phyloP scores from a whole-genome alignment of 805 yeast species.

The Starmerella tilneyi region DNA sequence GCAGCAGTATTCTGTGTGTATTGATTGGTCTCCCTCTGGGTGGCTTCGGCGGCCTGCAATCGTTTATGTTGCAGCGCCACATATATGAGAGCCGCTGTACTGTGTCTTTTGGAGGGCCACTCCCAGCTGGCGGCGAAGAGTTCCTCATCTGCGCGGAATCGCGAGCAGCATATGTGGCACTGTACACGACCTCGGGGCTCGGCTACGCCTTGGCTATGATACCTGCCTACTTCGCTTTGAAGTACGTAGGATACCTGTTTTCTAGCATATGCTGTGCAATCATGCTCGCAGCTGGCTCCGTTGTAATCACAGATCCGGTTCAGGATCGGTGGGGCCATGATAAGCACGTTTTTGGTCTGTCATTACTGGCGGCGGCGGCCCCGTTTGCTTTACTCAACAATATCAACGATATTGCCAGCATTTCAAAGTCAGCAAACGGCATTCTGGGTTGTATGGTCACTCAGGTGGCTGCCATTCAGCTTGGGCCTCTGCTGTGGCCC shows the following conservation, averaged over 20 bases:
- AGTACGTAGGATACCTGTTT: slow-evolving; percentile 21
- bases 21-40: slow-evolving; percentile 21
- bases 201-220: slow-evolving; percentile 17
- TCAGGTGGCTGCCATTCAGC: slow-evolving; percentile 10
- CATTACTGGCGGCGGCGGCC: slow-evolving; percentile 18
- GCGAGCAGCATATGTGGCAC: slow-evolving; percentile 16
- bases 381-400: slow-evolving; percentile 21
- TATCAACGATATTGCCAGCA: slow-evolving; percentile 2
- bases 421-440: neutral
- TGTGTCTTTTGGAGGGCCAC: slow-evolving; percentile 2
- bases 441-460: slow-evolving; percentile 2
- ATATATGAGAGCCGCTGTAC: slow-evolving; percentile 23
- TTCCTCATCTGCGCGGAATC: slow-evolving; percentile 20
- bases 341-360: slow-evolving; percentile 17
- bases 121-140: neutral
- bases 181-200: slow-evolving; percentile 14
- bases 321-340: slow-evolving; percentile 20
- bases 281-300: slow-evolving; percentile 22
- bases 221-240: slow-evolving; percentile 16
- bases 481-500: slow-evolving; percentile 11
- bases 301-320: slow-evolving; percentile 15
- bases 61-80: slow-evolving; percentile 21
- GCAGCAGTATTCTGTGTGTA: slow-evolving; percentile 15
- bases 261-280: slow-evolving; percentile 19
- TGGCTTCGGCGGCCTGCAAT: slow-evolving; percentile 21